Percentiles rank a stretch among this genome's conserved stretches.
These are phyloP conservation scores for Colletotrichum higginsianum DNA, from an alignment of 2,329 filamentous ascomycete species.

Conservation along the genomic window DNA sequence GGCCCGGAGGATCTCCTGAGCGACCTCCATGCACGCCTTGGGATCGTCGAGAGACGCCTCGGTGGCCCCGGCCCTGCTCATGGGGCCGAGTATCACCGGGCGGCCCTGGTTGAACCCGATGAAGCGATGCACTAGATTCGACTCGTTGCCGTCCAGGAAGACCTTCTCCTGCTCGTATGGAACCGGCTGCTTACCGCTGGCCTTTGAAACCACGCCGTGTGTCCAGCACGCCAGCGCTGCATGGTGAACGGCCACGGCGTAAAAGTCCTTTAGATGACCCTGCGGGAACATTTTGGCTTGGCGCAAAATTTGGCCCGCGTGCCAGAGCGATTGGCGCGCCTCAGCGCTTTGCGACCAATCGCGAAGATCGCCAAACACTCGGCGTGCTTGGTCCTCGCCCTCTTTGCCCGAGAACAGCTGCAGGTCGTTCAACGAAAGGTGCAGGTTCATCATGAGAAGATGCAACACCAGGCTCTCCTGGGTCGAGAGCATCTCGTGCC, in stretches of 20 bases:
- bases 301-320: conserved; percentile 77
- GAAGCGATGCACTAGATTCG: conserved; percentile 69
- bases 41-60: conserved; percentile 68
- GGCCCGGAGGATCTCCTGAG: conserved; percentile 68
- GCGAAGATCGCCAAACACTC: conserved; percentile 70
- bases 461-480: conserved; percentile 65
- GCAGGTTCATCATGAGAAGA: conserved; percentile 74
- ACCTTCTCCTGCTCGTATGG: conserved; percentile 56
- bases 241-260: conserved; percentile 78
- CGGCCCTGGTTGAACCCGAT: conserved; percentile 68
- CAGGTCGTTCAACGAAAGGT: conserved; percentile 75
- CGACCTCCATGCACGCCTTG: conserved; percentile 70
- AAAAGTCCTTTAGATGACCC: conserved; percentile 74
- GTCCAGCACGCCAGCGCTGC: conserved; percentile 78
- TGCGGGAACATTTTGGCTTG: conserved; percentile 69
- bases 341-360: conserved; percentile 71
- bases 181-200: conserved; percentile 47
- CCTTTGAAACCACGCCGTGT: conserved; percentile 72
- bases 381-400: conserved; percentile 75
- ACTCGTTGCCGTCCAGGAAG: conserved; percentile 71
- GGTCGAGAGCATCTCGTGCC: conserved; percentile 59
- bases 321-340: conserved; percentile 74
- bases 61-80: conserved; percentile 47
- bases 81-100: conserved; percentile 62
- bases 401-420: conserved; percentile 79